Percentiles rank a stretch among this genome's conserved stretches.
Evolutionary conservation across 2,329 filamentous ascomycete genomes (phyloP).

Genomic region (Cucurbitaria berberidis): DNA sequence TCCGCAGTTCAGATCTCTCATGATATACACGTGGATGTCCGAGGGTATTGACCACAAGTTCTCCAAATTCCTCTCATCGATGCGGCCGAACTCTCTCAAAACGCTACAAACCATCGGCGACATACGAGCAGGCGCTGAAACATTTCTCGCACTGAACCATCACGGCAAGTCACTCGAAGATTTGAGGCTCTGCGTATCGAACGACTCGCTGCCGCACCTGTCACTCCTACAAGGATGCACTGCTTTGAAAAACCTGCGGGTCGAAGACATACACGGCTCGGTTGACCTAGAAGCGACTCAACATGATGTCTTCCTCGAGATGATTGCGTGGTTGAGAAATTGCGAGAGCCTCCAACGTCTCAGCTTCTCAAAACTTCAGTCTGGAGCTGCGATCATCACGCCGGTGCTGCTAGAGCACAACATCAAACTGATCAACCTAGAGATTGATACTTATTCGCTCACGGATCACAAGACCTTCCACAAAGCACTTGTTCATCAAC

Average conservation of each 20-base stretch:
- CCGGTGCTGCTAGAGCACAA: conserved; percentile 56
- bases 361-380: conserved; percentile 58
- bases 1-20: conserved; percentile 65
- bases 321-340: conserved; percentile 61
- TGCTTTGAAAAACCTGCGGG: conserved; percentile 55
- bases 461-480: conserved; percentile 61
- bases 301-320: conserved; percentile 59
- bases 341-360: conserved; percentile 60
- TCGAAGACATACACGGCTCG: conserved; percentile 54
- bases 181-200: conserved; percentile 59
- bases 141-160: conserved; percentile 60
- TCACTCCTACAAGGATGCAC: conserved; percentile 58
- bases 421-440: conserved; percentile 56
- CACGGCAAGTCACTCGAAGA: conserved; percentile 63
- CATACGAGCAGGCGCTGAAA: conserved; percentile 61
- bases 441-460: conserved; percentile 57
- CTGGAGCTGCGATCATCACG: conserved; percentile 60
- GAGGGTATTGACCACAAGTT: conserved; percentile 63
- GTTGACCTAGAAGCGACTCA: conserved; percentile 59
- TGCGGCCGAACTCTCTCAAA: conserved; percentile 63
- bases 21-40: conserved; percentile 61
- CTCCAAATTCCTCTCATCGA: conserved; percentile 62
- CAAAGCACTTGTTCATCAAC: conserved; percentile 59
- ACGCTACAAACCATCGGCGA: conserved; percentile 65
- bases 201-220: conserved; percentile 57